Percentiles rank a stretch among this genome's conserved stretches.
phyloP scores from a whole-genome alignment of 305 asterid genomes.

The Solanum hybrid region DNA sequence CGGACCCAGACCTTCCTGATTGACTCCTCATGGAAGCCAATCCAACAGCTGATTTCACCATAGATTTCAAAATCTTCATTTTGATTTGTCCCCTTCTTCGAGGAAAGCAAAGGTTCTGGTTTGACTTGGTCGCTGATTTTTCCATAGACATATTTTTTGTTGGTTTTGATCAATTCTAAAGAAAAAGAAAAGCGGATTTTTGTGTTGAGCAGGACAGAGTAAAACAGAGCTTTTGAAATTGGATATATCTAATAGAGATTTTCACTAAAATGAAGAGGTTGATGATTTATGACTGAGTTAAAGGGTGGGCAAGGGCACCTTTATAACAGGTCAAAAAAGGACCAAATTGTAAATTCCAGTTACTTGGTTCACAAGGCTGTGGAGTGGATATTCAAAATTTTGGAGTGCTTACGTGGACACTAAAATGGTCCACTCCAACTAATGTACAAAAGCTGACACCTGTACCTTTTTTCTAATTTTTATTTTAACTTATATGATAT shows the following conservation, averaged over 20 bases:
- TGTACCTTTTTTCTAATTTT: not conserved
- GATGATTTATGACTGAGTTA: not conserved
- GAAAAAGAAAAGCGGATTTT: too few species aligned
- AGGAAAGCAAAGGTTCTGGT: not conserved
- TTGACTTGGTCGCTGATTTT: not conserved
- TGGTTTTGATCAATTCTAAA: not conserved
- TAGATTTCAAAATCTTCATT: slow-evolving; percentile 8
- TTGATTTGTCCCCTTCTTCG: slow-evolving; percentile 12
- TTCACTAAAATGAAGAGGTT: not conserved
- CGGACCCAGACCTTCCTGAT: not conserved
- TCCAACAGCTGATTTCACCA: slow-evolving; percentile 14
- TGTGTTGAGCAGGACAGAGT: not conserved
- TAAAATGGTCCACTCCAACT: not conserved
- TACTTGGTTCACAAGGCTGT: not conserved
- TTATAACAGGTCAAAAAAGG: not conserved
- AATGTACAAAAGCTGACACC: not conserved
- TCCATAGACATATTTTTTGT: slow-evolving; percentile 1
- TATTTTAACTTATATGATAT: not conserved
- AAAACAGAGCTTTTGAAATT: not conserved
- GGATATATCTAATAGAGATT: not conserved
- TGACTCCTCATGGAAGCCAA: not conserved
- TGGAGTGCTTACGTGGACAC: not conserved
- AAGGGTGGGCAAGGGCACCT: not conserved
- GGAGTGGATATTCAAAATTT: not conserved
- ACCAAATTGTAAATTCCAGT: not conserved